phyloP scores from a whole-genome alignment of 768 basidiomycete species.

The Trametopsis cervina region DNA sequence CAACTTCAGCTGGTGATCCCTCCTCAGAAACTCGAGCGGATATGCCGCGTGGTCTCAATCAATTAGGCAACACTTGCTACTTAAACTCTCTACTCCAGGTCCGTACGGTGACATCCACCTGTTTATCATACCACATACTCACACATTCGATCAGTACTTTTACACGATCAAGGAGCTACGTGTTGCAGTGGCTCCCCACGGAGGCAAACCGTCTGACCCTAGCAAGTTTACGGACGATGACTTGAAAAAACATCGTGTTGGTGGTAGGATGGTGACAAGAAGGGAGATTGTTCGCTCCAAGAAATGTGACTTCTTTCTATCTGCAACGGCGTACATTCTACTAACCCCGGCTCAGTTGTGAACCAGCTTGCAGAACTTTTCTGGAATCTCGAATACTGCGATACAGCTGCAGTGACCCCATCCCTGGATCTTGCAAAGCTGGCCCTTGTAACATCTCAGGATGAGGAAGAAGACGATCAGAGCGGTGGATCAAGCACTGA shows the following conservation, averaged over 20 bases:
- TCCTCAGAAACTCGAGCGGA: constrained; percentile 46
- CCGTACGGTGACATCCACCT: background rate
- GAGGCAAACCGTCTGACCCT: constrained; percentile 49
- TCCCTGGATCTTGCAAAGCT: constrained; percentile 85
- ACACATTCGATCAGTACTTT: constrained; percentile 62
- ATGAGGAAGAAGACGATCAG: constrained; percentile 80
- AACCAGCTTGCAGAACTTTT: constrained; percentile 75
- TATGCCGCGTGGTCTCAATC: constrained; percentile 80
- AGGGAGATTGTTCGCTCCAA: constrained; percentile 79
- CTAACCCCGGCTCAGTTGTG: constrained; percentile 73
- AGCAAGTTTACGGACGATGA: constrained; percentile 78
- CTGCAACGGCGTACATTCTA: constrained; percentile 1
- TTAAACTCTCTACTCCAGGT: constrained; percentile 76
- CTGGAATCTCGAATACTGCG: constrained; percentile 62
- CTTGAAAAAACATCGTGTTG: constrained; percentile 77
- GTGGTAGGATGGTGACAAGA: constrained; percentile 75
- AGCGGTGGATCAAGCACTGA: constrained; percentile 70
- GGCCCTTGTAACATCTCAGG: constrained; percentile 83
- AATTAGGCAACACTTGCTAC: constrained; percentile 86
- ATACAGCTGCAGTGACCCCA: constrained; percentile 68
- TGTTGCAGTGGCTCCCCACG: constrained; percentile 59
- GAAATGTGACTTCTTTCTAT: constrained; percentile 47
- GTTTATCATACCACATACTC: background rate
- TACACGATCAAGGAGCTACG: constrained; percentile 92
- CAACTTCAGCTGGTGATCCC: constrained; percentile 56